Evolutionary conservation across 805 yeast species (phyloP).

Genomic region (Ogataea corticis): DNA sequence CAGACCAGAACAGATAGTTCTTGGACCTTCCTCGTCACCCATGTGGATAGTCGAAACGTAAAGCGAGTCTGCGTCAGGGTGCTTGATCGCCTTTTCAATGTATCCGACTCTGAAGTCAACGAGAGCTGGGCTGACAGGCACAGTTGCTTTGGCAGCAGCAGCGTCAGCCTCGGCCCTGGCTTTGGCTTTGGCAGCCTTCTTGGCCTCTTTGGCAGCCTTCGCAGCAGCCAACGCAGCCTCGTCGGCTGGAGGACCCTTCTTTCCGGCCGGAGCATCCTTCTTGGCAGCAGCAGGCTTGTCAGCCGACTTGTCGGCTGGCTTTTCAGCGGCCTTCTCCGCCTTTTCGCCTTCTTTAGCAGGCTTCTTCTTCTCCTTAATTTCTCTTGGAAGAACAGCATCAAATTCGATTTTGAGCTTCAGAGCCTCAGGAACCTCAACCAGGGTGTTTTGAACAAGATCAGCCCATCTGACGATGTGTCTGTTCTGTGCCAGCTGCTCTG

Average conservation of each 20-base stretch:
- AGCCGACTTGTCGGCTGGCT: conserved; percentile 8
- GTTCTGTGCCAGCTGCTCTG: conserved; percentile 55
- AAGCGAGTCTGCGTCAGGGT: conserved; percentile 96
- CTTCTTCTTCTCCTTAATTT: conserved; percentile 38
- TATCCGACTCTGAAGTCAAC: conserved; percentile 94
- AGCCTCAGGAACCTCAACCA: conserved; percentile 48
- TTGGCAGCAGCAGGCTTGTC: conserved; percentile 18
- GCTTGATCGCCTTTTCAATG: conserved; percentile 94
- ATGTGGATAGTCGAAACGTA: conserved; percentile 95
- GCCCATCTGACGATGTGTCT: conserved; percentile 95
- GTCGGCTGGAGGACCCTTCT: conserved; percentile 26
- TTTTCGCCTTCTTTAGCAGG: conserved; percentile 23
- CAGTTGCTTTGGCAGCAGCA: conserved; percentile 47
- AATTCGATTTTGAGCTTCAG: conserved; percentile 57
- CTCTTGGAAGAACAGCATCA: conserved; percentile 66
- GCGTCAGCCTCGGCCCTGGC: conserved; percentile 56
- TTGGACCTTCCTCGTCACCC: conserved; percentile 96
- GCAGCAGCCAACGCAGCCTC: conserved; percentile 35
- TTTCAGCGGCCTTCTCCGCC: conserved; percentile 15
- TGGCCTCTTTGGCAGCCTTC: conserved; percentile 40
- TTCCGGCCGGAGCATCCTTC: too few relatives aligned
- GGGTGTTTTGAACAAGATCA: conserved; percentile 75
- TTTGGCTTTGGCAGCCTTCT: conserved; percentile 50
- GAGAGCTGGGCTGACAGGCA: conserved; percentile 76
- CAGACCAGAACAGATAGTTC: conserved; percentile 97